A percentile compares a stretch with the other conserved stretches of the same genome.
These are phyloP conservation scores for Coemansia sp. DNA, from an alignment of 192 early-diverging fungal genomes.

Conservation along the genomic window DNA sequence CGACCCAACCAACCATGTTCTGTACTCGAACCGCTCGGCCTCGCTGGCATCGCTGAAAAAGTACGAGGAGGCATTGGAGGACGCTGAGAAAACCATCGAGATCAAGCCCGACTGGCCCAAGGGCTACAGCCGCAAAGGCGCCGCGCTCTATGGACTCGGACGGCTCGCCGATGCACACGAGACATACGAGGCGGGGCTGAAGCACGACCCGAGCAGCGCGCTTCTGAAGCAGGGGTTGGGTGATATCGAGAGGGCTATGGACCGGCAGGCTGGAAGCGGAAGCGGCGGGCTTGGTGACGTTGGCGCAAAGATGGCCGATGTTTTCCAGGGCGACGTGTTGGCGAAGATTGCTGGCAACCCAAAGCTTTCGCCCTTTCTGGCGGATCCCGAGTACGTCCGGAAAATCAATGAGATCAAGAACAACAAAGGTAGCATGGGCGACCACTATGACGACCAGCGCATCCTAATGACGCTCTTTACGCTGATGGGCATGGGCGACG, in stretches of 20 bases:
- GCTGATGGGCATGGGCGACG: slow-evolving; percentile 71
- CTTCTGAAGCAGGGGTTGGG: slow-evolving; percentile 73
- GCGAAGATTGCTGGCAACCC: slow-evolving; percentile 84
- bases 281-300: slow-evolving; percentile 31
- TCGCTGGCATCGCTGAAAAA: slow-evolving; percentile 76
- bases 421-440: slow-evolving; percentile 68
- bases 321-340: slow-evolving; percentile 74
- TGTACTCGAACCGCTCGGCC: slow-evolving; percentile 93
- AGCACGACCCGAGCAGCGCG: slow-evolving; percentile 77
- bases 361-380: slow-evolving; percentile 68
- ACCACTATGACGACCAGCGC: slow-evolving; percentile 79
- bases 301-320: slow-evolving; percentile 32
- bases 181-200: slow-evolving; percentile 75
- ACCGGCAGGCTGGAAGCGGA: slow-evolving; percentile 23
- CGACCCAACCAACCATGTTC: slow-evolving; percentile 86
- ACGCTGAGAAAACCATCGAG: slow-evolving; percentile 84
- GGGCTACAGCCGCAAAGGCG: slow-evolving; percentile 89
- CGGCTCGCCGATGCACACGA: slow-evolving; percentile 71
- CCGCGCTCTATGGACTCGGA: slow-evolving; percentile 78
- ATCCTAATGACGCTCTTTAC: slow-evolving; percentile 76
- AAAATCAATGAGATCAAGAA: slow-evolving; percentile 77
- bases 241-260: slow-evolving; percentile 70
- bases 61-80: slow-evolving; percentile 75
- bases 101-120: slow-evolving; percentile 86
- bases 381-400: slow-evolving; percentile 74